Evolutionary conservation across 805 yeast species (phyloP).

Genomic region (Candida silvatica): DNA sequence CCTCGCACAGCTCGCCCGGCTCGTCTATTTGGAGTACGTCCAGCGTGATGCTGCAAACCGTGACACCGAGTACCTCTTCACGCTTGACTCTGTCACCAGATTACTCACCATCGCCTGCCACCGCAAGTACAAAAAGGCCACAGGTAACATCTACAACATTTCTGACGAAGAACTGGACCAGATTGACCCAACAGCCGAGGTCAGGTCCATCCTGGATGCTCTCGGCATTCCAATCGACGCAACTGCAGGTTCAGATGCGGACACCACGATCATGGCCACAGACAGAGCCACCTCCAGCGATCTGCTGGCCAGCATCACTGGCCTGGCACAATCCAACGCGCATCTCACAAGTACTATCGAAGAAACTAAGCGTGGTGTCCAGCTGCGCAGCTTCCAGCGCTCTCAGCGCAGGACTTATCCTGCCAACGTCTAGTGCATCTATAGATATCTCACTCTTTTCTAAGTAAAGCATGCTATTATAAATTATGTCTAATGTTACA

Average conservation of each 20-base stretch:
- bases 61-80: slow-evolving; percentile 2
- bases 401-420: no score
- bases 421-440: no score
- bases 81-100: not conserved
- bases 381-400: no score
- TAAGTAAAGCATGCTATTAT: no score
- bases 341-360: not conserved
- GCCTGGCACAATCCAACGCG: not conserved
- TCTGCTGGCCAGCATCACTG: not conserved
- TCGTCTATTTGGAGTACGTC: slow-evolving; percentile 2
- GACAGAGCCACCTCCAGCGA: not conserved
- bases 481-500: no score
- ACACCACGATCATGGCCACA: not conserved
- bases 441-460: not conserved
- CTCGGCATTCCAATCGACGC: not conserved
- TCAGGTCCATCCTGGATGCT: not conserved
- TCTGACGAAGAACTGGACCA: not conserved
- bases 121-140: not conserved
- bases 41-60: slow-evolving; percentile 1
- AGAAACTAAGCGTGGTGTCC: no score
- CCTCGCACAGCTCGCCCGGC: slow-evolving; percentile 2
- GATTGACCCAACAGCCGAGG: not conserved
- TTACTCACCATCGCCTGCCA: no score
- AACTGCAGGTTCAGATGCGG: not conserved
- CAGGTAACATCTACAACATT: not conserved